Base-by-base conservation (phyloP, 345 rosid genomes). In the Aegle marmelos region DNA sequence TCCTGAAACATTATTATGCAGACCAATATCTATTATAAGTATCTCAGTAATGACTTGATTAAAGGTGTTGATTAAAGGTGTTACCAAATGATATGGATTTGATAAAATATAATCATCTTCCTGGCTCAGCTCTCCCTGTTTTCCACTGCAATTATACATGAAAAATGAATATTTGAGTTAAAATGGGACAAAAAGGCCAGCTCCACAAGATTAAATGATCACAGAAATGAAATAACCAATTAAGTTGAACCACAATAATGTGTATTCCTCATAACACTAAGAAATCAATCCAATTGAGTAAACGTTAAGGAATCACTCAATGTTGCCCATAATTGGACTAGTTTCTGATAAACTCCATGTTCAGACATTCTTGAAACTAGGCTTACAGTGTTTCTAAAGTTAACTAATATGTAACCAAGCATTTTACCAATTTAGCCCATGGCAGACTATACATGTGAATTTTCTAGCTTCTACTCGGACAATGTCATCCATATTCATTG, bases 41-140 rank as follows among this genome's bases (percentile, higher is more conserved):
- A 50, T 41, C 53, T 13, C 36, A 73, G 6, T 53, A 17, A 81
- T 17, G 13, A 77, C 48, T 22, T 14, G 28, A 33, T 24, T 75
- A 3, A 33, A 83, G 73, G 72, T 59, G 41, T 80, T 96, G 28
- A 33, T 24, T 75, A 3, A 33, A 83, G 73, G 72, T 59, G 41
- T 80, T 96, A 96, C 99, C 97, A 96, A 81, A 87, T 96, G 98
- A 85, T 96, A 96, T 6, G 99, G 99, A 84, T 92, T 90, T 68
- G 97, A 90, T 79, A 91, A 86, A 74, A 96, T 93, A 83, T 92
- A 91, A 84, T 92, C 97, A 59, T 94, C 95, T n/a, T 96, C 99
- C 66, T 86, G 94, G 83, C 80, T 85, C 74, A 86, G 73, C 57
- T 89, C 99, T 28, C 89, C 91, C 41, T 91, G 95, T 82, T 91